These are phyloP conservation scores for Euphorbia corollata DNA, from an alignment of 441 rosid species.

Conservation along the genomic window DNA sequence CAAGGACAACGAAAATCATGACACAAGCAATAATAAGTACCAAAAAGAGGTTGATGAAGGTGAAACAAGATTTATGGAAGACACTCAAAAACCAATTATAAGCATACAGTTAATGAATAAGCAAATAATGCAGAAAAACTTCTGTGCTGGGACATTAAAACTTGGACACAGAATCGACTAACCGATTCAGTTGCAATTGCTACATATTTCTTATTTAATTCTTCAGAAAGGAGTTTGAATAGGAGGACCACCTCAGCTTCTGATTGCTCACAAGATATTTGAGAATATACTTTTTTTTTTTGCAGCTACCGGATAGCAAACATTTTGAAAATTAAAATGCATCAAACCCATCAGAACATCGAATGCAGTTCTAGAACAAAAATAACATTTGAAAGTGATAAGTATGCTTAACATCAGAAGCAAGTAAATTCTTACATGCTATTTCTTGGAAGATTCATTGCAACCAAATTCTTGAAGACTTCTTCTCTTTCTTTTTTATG, in stretches of 20 bases:
- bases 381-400: conserved; percentile 1
- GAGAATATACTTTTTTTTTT: not conserved
- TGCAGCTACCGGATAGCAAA: not conserved
- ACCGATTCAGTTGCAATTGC: not conserved
- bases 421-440: conserved; percentile 56
- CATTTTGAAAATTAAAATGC: conserved; percentile 3
- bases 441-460: conserved; percentile 98
- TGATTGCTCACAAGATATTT: not conserved
- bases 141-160: not conserved
- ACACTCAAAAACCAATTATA: not conserved
- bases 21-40: conserved; percentile 21
- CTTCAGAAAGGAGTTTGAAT: not conserved
- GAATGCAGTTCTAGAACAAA: not conserved
- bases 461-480: conserved; percentile 90
- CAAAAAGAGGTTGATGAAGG: conserved; percentile 14
- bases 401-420: conserved; percentile 13
- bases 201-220: not conserved
- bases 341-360: not conserved
- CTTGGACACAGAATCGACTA: not conserved
- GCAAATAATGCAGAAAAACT: not conserved
- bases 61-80: not conserved
- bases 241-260: not conserved
- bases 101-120: not conserved
- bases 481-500: conserved; percentile 99
- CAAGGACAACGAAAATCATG: conserved; percentile 18